Evolutionary conservation across 2,329 filamentous ascomycete species (phyloP).

Genomic region (Exophiala aquamarina): DNA sequence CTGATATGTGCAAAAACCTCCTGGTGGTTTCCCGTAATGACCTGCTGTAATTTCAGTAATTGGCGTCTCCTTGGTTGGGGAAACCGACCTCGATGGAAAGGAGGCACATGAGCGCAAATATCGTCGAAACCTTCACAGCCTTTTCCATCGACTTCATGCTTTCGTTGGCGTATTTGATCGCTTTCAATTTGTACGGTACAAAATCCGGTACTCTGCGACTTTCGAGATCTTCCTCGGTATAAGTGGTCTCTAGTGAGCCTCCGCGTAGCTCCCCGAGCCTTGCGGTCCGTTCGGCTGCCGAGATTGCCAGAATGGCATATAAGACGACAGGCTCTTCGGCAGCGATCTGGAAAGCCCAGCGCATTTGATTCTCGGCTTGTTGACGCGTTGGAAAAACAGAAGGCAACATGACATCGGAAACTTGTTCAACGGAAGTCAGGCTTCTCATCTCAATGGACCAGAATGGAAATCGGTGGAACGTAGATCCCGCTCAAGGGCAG

Average conservation of each 20-base stretch:
- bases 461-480: too few relatives aligned
- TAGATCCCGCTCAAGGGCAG: too few relatives aligned
- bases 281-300: slow-evolving; percentile 12
- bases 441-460: too few relatives aligned
- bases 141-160: slow-evolving; percentile 17
- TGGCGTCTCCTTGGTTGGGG: too few relatives aligned
- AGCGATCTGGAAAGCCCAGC: slow-evolving; percentile 16
- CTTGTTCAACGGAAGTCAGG: too few relatives aligned
- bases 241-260: slow-evolving; percentile 15
- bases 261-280: slow-evolving; percentile 10
- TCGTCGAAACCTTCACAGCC: slow-evolving; percentile 14
- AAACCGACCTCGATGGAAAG: slow-evolving; percentile 16
- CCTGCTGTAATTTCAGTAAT: too few relatives aligned
- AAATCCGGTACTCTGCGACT: slow-evolving; percentile 16
- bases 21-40: too few relatives aligned
- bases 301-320: slow-evolving; percentile 12
- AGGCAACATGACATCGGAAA: slow-evolving; percentile 19
- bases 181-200: slow-evolving; percentile 18
- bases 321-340: slow-evolving; percentile 14
- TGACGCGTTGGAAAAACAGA: slow-evolving; percentile 13
- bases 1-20: too few relatives aligned
- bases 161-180: slow-evolving; percentile 14
- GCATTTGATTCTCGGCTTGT: slow-evolving; percentile 16
- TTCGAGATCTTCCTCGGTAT: slow-evolving; percentile 15
- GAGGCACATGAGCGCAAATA: slow-evolving; percentile 19